These are phyloP conservation scores for Tremella yokohamensis DNA, from an alignment of 768 basidiomycete genomes.

Conservation along the genomic window DNA sequence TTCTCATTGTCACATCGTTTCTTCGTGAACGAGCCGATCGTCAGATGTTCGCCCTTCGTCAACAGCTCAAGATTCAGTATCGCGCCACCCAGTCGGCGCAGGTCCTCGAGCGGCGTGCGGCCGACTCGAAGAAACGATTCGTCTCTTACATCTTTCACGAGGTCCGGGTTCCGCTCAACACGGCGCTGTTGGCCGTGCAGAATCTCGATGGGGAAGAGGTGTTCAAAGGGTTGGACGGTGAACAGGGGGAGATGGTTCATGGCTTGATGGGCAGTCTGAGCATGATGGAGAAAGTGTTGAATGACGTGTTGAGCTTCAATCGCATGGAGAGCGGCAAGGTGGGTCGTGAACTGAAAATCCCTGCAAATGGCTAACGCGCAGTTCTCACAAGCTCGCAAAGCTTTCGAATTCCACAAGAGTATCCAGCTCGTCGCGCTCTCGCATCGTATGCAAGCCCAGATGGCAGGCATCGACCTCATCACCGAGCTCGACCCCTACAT, in stretches of 20 bases:
- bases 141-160: conserved; percentile 56
- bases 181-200: conserved; percentile 74
- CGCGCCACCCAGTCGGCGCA: conserved; percentile 68
- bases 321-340: conserved; percentile 50
- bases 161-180: conserved; percentile 58
- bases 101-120: conserved; percentile 65
- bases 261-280: conserved; percentile 56
- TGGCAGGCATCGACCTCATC: conserved; percentile 59
- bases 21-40: conserved; percentile 57
- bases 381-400: conserved; percentile 58
- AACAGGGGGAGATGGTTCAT: conserved; percentile 81
- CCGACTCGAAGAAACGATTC: conserved; percentile 77
- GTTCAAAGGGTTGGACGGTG: conserved; percentile 58
- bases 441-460: conserved; percentile 47
- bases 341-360: conserved; percentile 1
- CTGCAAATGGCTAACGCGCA: conserved; percentile 43
- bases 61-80: conserved; percentile 67
- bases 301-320: conserved; percentile 52
- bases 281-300: conserved; percentile 47
- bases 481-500: conserved; percentile 62
- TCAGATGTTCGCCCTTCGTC: conserved; percentile 64
- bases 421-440: conserved; percentile 54
- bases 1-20: conserved; percentile 67
- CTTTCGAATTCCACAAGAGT: conserved; percentile 55
- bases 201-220: conserved; percentile 79